Evolutionary conservation across 2,329 filamentous ascomycete species (phyloP), one percentile per base, ranked within the genome.

Genomic region (Alternaria alternata): DNA sequence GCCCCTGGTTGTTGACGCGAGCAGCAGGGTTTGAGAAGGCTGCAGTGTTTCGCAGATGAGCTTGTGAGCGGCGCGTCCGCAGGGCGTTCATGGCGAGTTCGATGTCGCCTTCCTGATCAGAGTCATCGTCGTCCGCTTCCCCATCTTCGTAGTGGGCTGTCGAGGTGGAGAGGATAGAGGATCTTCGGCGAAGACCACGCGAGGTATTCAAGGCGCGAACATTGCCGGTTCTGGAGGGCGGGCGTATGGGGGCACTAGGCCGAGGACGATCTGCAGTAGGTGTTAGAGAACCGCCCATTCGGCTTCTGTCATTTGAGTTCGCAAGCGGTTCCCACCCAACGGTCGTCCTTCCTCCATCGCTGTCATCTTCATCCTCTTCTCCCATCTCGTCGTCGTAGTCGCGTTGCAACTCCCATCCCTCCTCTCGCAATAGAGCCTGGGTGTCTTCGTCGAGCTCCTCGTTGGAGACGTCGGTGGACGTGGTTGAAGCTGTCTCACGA

Each of bases 201-300:
- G 75, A 75, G 53, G 74, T 70, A 59, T 78, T 73, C 55, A 71
- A 66, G 54, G 74, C 61, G 62, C 74, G 74, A 57, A 71, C 51
- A 51, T 74, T 75, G 53, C 72, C 75, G 51, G 69, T 67, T 64
- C 78, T 77, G 44, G 78, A 79, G 54, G 77, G 75, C 38, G 78
- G 78, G 52, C 76, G 77, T 57, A 78, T 79, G 32, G 74, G 70
- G 68, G 72, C 74, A 61, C 74, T 78, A 75, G 75, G 76, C 70
- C 72, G 73, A 57, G 76, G 77, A 75, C 77, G 77, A 80, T 80
- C 79, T 81, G 78, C 76, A 79, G 77, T 79, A 80, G 79, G 78
- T 78, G 79, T 81, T 78, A 81, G 79, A 80, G 78, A 80, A 75
- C 78, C 77, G 72, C 73, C 74, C 74, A 78, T 78, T 77, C 77